phyloP scores from a whole-genome alignment of 1,139 yeast genomes.

The Spathaspora sp. region DNA sequence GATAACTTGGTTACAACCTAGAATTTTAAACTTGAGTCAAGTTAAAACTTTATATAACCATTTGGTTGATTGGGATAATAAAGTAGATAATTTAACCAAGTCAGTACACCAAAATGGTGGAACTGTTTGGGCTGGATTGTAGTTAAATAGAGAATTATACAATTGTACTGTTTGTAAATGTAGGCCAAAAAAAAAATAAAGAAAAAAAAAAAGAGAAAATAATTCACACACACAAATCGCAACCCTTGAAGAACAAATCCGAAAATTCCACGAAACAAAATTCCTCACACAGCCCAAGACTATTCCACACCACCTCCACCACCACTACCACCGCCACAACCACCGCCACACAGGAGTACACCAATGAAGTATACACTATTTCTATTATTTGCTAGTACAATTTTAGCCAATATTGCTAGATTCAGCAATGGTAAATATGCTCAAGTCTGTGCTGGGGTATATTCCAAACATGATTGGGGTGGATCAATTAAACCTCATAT shows the following conservation, averaged over 20 bases:
- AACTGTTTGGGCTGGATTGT: slow-evolving; percentile 38
- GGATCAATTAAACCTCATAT: slow-evolving; percentile 71
- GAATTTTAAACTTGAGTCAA: slow-evolving; percentile 82
- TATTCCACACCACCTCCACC: not conserved
- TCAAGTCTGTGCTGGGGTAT: slow-evolving; percentile 88
- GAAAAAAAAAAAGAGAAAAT: too few relatives aligned
- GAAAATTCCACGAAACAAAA: too few relatives aligned
- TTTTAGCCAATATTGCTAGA: slow-evolving; percentile 46
- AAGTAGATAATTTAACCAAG: slow-evolving; percentile 65
- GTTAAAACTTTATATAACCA: slow-evolving; percentile 73
- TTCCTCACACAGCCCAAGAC: too few relatives aligned
- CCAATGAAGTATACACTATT: slow-evolving; percentile 3
- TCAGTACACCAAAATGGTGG: slow-evolving; percentile 40
- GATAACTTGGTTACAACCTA: slow-evolving; percentile 93
- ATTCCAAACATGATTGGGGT: slow-evolving; percentile 84
- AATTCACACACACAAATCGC: too few relatives aligned
- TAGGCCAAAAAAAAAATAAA: not conserved
- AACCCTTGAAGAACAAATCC: too few relatives aligned
- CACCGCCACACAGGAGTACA: not conserved
- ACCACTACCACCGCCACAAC: not conserved
- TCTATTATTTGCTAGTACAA: slow-evolving; percentile 9
- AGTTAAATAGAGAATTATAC: slow-evolving; percentile 7
- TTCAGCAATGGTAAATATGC: slow-evolving; percentile 46
- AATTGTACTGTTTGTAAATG: too few relatives aligned
- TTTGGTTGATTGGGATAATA: slow-evolving; percentile 73